Percentiles rank a stretch among this genome's conserved stretches.
These are phyloP conservation scores for Fusarium albosuccineum DNA, from an alignment of 2,329 filamentous ascomycete species.

Conservation along the genomic window DNA sequence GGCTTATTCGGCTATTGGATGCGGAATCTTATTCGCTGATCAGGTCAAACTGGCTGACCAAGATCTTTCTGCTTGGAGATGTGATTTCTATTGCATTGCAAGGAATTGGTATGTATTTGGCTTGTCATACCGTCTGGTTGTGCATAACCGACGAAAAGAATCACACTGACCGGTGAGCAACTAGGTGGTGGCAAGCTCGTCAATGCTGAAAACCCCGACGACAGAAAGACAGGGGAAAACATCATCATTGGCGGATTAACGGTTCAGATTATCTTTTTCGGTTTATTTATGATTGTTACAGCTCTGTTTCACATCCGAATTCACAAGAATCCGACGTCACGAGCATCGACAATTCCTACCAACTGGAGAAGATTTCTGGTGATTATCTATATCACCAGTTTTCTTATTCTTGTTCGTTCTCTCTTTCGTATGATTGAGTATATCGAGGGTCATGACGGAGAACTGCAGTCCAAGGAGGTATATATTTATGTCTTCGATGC, in stretches of 20 bases:
- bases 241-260: conserved; percentile 64
- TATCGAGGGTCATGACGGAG: conserved; percentile 44
- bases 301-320: conserved; percentile 27
- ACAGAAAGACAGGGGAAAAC: conserved; percentile 51
- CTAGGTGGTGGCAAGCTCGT: conserved; percentile 24
- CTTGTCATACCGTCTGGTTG: too few relatives aligned
- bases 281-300: conserved; percentile 62
- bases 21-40: conserved; percentile 56
- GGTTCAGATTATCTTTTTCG: conserved; percentile 67
- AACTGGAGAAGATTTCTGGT: conserved; percentile 43
- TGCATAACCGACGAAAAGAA: too few relatives aligned
- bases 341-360: background rate
- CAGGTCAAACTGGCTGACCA: conserved; percentile 57
- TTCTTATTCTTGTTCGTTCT: conserved; percentile 54
- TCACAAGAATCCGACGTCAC: background rate
- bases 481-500: conserved; percentile 52
- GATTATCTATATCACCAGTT: conserved; percentile 30
- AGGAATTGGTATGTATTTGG: conserved; percentile 22
- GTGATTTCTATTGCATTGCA: conserved; percentile 55
- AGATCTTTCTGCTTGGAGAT: conserved; percentile 62
- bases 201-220: conserved; percentile 32
- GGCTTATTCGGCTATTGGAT: conserved; percentile 51
- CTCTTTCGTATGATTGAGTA: conserved; percentile 57
- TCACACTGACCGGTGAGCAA: background rate
- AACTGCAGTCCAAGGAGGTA: conserved; percentile 47